Base-by-base conservation (phyloP, 371 early-diverging fungal species). In the Nematocida major region DNA sequence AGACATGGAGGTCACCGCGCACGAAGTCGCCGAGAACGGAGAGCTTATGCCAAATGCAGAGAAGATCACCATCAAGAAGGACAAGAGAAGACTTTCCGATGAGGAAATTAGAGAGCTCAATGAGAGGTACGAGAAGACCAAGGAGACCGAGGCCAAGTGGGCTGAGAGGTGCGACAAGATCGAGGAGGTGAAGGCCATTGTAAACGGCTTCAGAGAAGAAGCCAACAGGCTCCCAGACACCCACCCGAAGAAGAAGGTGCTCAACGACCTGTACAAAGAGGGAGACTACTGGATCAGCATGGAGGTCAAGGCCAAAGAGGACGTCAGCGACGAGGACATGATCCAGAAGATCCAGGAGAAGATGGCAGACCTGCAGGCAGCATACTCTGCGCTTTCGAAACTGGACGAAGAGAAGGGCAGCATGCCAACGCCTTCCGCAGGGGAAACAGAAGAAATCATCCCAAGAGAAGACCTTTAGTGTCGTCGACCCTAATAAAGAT, bases 381-480 rank as follows among this genome's bases (percentile, higher is more conserved):
- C 76, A 18, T 63, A 62, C 15, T 11, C 51, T 18, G 39, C 49
- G 13, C 36, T 59, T 4, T 11, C 67, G 59, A 11, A 7, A 5
- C 11, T 59, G 4, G 26, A 13, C 9, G 62, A 62, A 18, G 43
- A 11, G 24, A 15, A 53, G 22, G 53, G 20, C 20, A 22, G 39
- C 9, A n/a, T 22, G 11, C n/a, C n/a, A 51, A 51, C 59, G 63
- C 51, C 62, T 7, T 32, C 15, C 24, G 32, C 54, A 48, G 30
- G 61, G 20, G 45, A 47, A 20, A 26, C 39, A 39, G 69, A 73
- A 51, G 76, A 73, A 39, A 63, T 59, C 32, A 48, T 73, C 24
- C 76, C 76, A 15, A 43, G 4, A 30, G 76, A 73, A 61, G 76
- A 73, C 65, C 76, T 73, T 50, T 73, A 73, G 51, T 5, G n/a